Base-by-base conservation (phyloP, 1,284 basidiomycete genomes). In the Malassezia nana region DNA sequence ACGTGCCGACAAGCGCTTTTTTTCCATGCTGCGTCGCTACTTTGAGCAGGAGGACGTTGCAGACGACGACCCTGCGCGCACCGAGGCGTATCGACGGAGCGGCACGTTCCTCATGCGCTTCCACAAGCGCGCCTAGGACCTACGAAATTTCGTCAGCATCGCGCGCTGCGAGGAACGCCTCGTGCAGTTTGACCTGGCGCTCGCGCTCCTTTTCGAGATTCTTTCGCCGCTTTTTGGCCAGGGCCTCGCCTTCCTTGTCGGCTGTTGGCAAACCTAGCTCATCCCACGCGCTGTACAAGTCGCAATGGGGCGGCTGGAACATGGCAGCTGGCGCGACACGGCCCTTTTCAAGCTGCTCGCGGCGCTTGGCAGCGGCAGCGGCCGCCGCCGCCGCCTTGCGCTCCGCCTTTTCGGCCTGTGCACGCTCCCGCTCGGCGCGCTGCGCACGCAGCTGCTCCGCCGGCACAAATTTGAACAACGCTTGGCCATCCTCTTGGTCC, bases 1-100 rank as follows among this genome's bases (percentile, higher is more conserved):
- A 75, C 60, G 89, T 86, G 90, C 89, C 0, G 90, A 94, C 74
- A 90, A 85, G 69, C 82, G 86, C 0, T 94, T 94, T 76, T 94
- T 94, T 72, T 74, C 77, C 0, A 69, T 91, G 67, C 78, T 94
- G 51, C 87, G 82, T 74, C 89, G 86, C 66, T 78, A 82, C 49
- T 94, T 94, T 69, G 78, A 75, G n/a, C 89, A 86, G 83, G 75
- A 75, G 55, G 81, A 86, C 75, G 84, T 85, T 52, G 40, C 49
- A 12, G 69, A 72, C 47, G 68, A 72, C 16, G 58, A 70, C 26
- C 45, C 44, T 7, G 52, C 4, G 12, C 50, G 69, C 28, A 56
- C 33, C 9, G 25, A 41, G 5, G 55, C 59, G 46, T 72, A 70
- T 44, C 55, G 52, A 3, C 48, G 67, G 10, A 59, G 69, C 42